Evolutionary conservation across 352 stramenopile species (phyloP).

Genomic region (Phytophthora constricta): DNA sequence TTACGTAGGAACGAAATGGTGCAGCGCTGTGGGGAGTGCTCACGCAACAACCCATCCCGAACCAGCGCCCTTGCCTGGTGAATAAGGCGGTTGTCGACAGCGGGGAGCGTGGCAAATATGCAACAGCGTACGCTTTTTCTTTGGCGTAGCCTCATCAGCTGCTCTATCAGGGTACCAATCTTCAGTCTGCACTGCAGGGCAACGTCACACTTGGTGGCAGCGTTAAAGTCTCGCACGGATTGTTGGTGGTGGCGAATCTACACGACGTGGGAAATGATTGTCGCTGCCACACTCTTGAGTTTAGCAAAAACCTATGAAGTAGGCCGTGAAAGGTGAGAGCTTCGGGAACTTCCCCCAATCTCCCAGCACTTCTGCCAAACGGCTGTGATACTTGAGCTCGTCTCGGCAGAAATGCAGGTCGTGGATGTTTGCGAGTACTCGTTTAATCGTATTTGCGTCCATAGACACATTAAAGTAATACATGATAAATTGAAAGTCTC

Average conservation of each 20-base stretch:
- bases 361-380: not conserved
- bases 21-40: not conserved
- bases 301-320: slow-evolving; percentile 17
- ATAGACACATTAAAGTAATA: slow-evolving; percentile 36
- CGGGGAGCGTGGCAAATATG: not conserved
- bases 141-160: not conserved
- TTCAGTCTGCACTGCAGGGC: slow-evolving; percentile 17
- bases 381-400: not conserved
- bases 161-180: slow-evolving; percentile 2
- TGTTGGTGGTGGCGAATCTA: slow-evolving; percentile 31
- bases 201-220: slow-evolving; percentile 30
- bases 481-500: slow-evolving; percentile 18
- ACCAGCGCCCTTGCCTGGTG: not conserved
- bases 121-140: not conserved
- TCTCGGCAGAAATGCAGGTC: slow-evolving; percentile 21
- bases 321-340: not conserved
- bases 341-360: not conserved
- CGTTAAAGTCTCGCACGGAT: slow-evolving; percentile 40
- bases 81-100: not conserved
- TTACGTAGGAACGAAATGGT: not conserved
- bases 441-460: not conserved
- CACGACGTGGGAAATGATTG: slow-evolving; percentile 17
- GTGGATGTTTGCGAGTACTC: slow-evolving; percentile 22
- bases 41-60: slow-evolving; percentile 3
- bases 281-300: slow-evolving; percentile 10